Base-by-base conservation (phyloP, 768 basidiomycete species). In the Rhizopogon sp. region DNA sequence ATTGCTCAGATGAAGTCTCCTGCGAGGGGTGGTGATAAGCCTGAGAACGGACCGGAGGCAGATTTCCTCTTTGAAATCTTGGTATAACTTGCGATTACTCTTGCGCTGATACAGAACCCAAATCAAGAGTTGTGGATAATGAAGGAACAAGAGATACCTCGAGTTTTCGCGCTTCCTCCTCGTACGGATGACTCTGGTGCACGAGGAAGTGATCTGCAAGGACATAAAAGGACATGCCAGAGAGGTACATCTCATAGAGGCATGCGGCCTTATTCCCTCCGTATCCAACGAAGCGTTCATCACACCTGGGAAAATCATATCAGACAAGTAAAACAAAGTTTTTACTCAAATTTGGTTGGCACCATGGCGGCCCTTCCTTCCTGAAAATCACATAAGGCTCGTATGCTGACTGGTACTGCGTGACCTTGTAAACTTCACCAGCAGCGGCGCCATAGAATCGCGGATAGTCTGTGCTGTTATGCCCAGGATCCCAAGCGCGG, bases 231-330 rank as follows among this genome's bases (percentile, higher is more conserved):
- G 84, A 84, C 39, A 93, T 80, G 3, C 93, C 93, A 11, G 90
- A 85, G 6, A 95, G 74, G 71, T 91, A 92, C 82, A 95, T 90
- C 67, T 93, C 93, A 65, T 88, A 93, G 39, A 93, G 76, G 65
- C 93, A 94, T 9, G 93, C 92, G 2, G 93, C 93, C 68, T 95
- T 95, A 75, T 95, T 95, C 2, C 85, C 90, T 4, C 93, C 93
- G 66, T 94, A 94, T 1, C 93, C 93, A 44, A 93, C 79, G 64
- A 95, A 95, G 35, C 91, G 81, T 66, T 93, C 91, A 62, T 94
- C 91, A 63, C 92, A 94, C 90, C 90, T 92, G 56, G 42, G 20
- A 50, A 10, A n/a, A 20, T 14, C 5, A 33, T 20, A 8, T 31
- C 37, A 41, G 39, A 20, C 39, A n/a, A 16, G 29, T 8, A 16